Evolutionary conservation across 129 eudicot genomes (phyloP).

Genomic region (Smallanthus sonchifolius): DNA sequence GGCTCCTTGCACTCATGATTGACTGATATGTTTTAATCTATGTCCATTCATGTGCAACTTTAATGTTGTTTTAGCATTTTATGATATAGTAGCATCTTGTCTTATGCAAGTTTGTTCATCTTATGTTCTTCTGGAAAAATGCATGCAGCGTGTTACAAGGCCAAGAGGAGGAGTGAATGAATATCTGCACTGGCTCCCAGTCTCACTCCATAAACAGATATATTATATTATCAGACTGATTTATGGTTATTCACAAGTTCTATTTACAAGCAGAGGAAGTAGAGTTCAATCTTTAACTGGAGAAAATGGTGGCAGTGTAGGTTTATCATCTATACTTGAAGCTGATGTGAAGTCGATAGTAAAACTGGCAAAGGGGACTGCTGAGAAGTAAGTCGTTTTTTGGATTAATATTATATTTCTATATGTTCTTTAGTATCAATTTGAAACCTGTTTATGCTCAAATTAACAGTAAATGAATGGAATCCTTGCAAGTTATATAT

Average conservation of each 20-base stretch:
- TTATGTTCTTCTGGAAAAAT: conserved; percentile 11
- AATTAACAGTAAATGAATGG: not conserved
- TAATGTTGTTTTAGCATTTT: not conserved
- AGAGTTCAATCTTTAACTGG: conserved; percentile 33
- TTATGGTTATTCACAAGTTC: conserved; percentile 50
- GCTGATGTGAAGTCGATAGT: conserved; percentile 83
- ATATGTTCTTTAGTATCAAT: not conserved
- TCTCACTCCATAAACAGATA: conserved; percentile 76
- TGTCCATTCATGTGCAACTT: not conserved
- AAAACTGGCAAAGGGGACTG: conserved; percentile 71
- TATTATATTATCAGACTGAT: conserved; percentile 63
- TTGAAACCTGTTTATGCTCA: conserved; percentile 13
- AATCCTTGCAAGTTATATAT: conserved; percentile 8
- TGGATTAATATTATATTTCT: not conserved
- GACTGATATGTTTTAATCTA: not conserved
- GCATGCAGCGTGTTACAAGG: conserved; percentile 82
- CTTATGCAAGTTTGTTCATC: conserved; percentile 5
- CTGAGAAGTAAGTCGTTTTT: conserved; percentile 58
- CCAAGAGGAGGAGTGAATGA: conserved; percentile 96
- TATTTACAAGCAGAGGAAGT: conserved; percentile 45
- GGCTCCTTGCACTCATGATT: not conserved
- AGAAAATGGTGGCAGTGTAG: conserved; percentile 60
- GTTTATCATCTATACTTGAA: conserved; percentile 77
- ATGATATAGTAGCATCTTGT: not conserved
- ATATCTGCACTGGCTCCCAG: conserved; percentile 91